phyloP scores from a whole-genome alignment of 345 rosid species.

The Reutealis trisperma region DNA sequence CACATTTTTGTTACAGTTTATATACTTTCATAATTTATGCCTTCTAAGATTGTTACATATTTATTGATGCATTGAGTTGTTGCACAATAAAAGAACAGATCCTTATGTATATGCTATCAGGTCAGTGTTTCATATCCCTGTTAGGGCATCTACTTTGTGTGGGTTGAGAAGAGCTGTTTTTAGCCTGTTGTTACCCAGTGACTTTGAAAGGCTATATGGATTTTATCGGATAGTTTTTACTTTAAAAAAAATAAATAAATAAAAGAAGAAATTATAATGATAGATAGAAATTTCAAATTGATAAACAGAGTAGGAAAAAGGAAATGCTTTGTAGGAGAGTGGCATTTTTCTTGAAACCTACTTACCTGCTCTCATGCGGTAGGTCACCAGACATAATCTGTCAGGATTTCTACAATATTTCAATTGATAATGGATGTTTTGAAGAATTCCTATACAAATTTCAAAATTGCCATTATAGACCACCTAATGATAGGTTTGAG shows the following conservation, averaged over 20 bases:
- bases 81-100: neutral
- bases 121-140: neutral
- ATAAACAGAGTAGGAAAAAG: too few relatives aligned
- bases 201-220: neutral
- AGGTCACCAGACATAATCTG: too few relatives aligned
- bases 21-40: slow-evolving; percentile 1
- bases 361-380: too few relatives aligned
- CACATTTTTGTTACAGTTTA: neutral
- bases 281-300: too few relatives aligned
- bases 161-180: neutral
- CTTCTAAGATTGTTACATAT: neutral
- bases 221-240: neutral
- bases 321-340: too few relatives aligned
- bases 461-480: neutral
- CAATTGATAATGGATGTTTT: too few relatives aligned
- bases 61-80: neutral
- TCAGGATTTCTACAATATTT: too few relatives aligned
- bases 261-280: too few relatives aligned
- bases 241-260: neutral
- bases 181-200: neutral
- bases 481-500: too few relatives aligned
- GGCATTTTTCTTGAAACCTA: neutral
- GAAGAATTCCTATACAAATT: too few relatives aligned
- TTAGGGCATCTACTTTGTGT: neutral
- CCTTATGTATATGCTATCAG: neutral